Percentiles rank a stretch among this genome's conserved stretches.
Conservation (phyloP, 805 yeast species). For the Pichia nanzhaoensis region DNA sequence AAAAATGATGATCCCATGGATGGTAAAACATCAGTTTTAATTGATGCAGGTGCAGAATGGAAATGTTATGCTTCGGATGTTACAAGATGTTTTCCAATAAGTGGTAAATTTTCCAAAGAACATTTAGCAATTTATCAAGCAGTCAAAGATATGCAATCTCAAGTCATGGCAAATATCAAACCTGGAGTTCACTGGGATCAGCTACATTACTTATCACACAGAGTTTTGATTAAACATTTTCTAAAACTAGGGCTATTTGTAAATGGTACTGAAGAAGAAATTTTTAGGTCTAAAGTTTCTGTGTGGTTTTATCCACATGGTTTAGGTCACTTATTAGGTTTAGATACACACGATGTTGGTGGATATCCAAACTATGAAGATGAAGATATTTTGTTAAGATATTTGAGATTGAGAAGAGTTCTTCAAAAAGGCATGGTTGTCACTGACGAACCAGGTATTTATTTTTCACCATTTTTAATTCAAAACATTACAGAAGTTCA, state of each 20-base stretch:
- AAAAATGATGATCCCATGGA: constrained; percentile 64
- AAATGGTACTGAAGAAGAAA: constrained; percentile 48
- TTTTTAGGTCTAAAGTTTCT: constrained; percentile 62
- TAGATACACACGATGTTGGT: constrained; percentile 96
- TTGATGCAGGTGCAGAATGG: constrained; percentile 99
- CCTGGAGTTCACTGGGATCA: constrained; percentile 88
- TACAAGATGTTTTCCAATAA: constrained; percentile 89
- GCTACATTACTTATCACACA: constrained; percentile 74
- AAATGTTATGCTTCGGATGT: constrained; percentile 87
- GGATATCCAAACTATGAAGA: constrained; percentile 85
- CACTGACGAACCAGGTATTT: constrained; percentile 93
- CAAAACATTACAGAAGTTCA: constrained; percentile 37
- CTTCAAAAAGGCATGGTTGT: constrained; percentile 75
- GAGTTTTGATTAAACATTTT: constrained; percentile 64
- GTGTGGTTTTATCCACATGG: constrained; percentile 93
- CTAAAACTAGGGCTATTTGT: constrained; percentile 71
- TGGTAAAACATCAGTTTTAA: constrained; percentile 60
- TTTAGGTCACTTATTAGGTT: constrained; percentile 84
- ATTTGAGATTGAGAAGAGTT: constrained; percentile 72
- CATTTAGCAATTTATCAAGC: constrained; percentile 74
- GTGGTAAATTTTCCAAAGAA: constrained; percentile 85
- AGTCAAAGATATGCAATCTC: constrained; percentile 76
- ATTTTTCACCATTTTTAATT: constrained; percentile 78
- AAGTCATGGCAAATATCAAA: constrained; percentile 61
- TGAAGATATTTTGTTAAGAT: constrained; percentile 65